Conservation (phyloP, 768 basidiomycete genomes). For the Pisolithus tinctorius region DNA sequence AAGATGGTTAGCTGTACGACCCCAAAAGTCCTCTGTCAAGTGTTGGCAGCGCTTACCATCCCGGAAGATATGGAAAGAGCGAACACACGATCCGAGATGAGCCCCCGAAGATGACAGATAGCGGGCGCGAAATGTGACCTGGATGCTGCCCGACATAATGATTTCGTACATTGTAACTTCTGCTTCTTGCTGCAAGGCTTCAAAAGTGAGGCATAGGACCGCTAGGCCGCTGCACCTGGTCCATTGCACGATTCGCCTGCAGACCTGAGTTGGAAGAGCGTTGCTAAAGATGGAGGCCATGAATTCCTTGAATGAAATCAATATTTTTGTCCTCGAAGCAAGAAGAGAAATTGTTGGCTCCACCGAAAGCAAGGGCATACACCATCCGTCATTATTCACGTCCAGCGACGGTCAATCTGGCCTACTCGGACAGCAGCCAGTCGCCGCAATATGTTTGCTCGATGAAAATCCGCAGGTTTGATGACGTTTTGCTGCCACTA, state of each 20-base stretch:
- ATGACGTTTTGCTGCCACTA: background rate
- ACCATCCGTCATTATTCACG: too few relatives aligned
- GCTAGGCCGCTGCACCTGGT: constrained; percentile 31
- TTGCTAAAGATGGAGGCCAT: constrained; percentile 14
- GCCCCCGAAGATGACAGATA: constrained; percentile 28
- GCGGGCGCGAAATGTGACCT: constrained; percentile 30
- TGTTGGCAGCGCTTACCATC: constrained; percentile 20
- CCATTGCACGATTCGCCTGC: constrained; percentile 33
- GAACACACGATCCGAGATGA: constrained; percentile 37
- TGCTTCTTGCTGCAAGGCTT: constrained; percentile 41
- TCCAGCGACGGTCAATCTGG: too few relatives aligned
- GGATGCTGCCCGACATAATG: constrained; percentile 33
- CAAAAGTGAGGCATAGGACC: constrained; percentile 39
- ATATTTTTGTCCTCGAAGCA: background rate
- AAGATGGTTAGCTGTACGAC: constrained; percentile 33
- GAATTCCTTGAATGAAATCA: background rate
- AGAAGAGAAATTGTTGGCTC: too few relatives aligned
- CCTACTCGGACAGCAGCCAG: too few relatives aligned
- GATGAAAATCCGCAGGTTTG: background rate
- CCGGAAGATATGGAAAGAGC: constrained; percentile 35
- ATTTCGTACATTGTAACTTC: constrained; percentile 40
- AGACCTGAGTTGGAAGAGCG: constrained; percentile 37
- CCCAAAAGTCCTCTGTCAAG: constrained; percentile 34
- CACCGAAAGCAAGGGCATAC: too few relatives aligned
- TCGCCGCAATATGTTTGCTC: too few relatives aligned